phyloP scores from a whole-genome alignment of 768 basidiomycete species.

The Russula lepida region DNA sequence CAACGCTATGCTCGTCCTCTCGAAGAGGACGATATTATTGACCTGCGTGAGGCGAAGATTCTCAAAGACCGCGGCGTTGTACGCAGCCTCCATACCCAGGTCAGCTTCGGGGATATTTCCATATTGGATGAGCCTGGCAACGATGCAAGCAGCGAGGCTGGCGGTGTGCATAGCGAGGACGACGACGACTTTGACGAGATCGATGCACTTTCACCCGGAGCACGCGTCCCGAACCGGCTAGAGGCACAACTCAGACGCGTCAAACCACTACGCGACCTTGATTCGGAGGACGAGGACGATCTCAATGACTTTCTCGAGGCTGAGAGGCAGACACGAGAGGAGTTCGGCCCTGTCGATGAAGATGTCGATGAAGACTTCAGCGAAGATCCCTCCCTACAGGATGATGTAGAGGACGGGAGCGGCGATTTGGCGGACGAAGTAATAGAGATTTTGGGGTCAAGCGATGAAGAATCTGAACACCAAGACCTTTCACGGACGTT shows the following conservation, averaged over 20 bases:
- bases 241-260: conserved; percentile 26
- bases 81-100: conserved; percentile 33
- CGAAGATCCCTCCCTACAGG: conserved; percentile 20
- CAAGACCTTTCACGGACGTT: background rate
- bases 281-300: conserved; percentile 52
- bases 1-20: conserved; percentile 57
- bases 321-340: conserved; percentile 44
- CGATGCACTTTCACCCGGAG: conserved; percentile 38
- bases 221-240: conserved; percentile 28
- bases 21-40: conserved; percentile 76
- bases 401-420: conserved; percentile 21
- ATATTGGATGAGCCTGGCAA: conserved; percentile 28
- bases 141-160: conserved; percentile 33
- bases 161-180: conserved; percentile 34
- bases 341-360: conserved; percentile 41
- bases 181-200: conserved; percentile 54
- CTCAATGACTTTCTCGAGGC: conserved; percentile 59
- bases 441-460: conserved; percentile 14
- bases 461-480: conserved; percentile 16
- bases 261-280: conserved; percentile 37
- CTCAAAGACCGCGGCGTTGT: conserved; percentile 66
- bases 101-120: conserved; percentile 46
- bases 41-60: conserved; percentile 51
- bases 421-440: conserved; percentile 19
- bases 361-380: conserved; percentile 37